Base-by-base conservation (phyloP, 2,329 filamentous ascomycete species). In the Erysiphe pulchra region DNA sequence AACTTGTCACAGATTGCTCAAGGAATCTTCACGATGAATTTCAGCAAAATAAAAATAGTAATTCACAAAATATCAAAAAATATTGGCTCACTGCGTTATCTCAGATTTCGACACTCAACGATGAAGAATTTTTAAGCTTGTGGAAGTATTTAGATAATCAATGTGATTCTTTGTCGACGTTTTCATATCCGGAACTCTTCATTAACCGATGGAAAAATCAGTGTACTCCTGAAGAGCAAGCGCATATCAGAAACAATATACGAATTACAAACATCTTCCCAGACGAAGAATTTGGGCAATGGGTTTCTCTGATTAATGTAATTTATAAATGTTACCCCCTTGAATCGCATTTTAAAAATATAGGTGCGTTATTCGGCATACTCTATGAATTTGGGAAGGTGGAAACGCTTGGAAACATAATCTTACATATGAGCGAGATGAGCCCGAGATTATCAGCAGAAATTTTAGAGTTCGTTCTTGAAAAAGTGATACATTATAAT, bases 121-220 rank as follows among this genome's bases (percentile, higher is more conserved):
- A 46, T 16, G 16, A 14, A 3, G 37, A 42, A 13, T 46, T 46
- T 42, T n/a, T 46, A 20, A 28, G 18, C 10, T 11, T 46, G 4
- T 46, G 38, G 38, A 42, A 34, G n/a, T 24, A 46, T 34, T 34
- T 46, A 30, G 45, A 46, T 42, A 12, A 31, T 11, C 31, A 30
- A 9, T 13, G 37, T 17, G 24, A 42, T 14, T 28, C 45, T 24
- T 30, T 46, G 12, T 33, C 16, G 1, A 5, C 30, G 14, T 24
- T 41, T n/a, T 34, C 42, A 33, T 46, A 41, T 34, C 37, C 39
- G 18, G 38, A 46, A 20, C 45, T 41, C 24, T n/a, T 46, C 12
- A 32, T 46, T 16, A 40, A 36, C 32, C n/a, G 39, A 24, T 46
- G 45, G 45, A 17, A 24, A 28, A 42, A 38, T 20, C 30, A 42